phyloP scores from a whole-genome alignment of 805 yeast species.

The Wickerhamia fluorescens region DNA sequence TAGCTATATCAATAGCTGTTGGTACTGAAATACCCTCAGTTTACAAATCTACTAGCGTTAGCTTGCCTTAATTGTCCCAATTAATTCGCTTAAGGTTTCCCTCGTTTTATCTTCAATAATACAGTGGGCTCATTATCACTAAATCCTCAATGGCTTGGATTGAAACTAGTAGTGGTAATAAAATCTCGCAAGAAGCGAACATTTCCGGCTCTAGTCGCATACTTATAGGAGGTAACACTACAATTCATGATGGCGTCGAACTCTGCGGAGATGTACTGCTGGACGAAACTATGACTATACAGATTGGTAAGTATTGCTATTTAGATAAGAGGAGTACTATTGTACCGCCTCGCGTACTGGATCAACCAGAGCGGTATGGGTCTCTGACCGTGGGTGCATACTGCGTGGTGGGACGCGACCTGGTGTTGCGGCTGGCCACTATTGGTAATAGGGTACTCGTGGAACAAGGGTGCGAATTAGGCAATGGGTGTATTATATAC shows the following conservation, averaged over 20 bases:
- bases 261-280: slow-evolving; percentile 27
- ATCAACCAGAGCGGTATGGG: slow-evolving; percentile 10
- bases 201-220: slow-evolving; percentile 39
- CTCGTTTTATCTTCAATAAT: no score
- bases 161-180: slow-evolving; percentile 46
- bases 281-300: slow-evolving; percentile 14
- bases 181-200: slow-evolving; percentile 39
- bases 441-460: slow-evolving; percentile 46
- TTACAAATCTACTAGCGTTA: no score
- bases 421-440: slow-evolving; percentile 26
- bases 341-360: slow-evolving; percentile 19
- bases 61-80: no score
- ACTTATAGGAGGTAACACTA: slow-evolving; percentile 40
- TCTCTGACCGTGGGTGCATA: slow-evolving; percentile 38
- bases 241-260: slow-evolving; percentile 30
- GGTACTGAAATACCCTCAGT: no score
- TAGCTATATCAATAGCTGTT: no score
- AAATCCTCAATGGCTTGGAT: no score
- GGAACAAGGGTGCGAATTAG: slow-evolving; percentile 35
- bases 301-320: slow-evolving; percentile 42
- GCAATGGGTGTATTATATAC: slow-evolving; percentile 32
- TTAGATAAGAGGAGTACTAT: slow-evolving; percentile 23
- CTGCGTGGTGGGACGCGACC: slow-evolving; percentile 31
- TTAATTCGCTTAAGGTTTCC: no score
- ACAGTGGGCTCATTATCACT: no score